Percentiles rank a stretch among this genome's conserved stretches.
These are phyloP conservation scores for Guillardia theta DNA, from an alignment of 78 protist species.

Conservation along the genomic window DNA sequence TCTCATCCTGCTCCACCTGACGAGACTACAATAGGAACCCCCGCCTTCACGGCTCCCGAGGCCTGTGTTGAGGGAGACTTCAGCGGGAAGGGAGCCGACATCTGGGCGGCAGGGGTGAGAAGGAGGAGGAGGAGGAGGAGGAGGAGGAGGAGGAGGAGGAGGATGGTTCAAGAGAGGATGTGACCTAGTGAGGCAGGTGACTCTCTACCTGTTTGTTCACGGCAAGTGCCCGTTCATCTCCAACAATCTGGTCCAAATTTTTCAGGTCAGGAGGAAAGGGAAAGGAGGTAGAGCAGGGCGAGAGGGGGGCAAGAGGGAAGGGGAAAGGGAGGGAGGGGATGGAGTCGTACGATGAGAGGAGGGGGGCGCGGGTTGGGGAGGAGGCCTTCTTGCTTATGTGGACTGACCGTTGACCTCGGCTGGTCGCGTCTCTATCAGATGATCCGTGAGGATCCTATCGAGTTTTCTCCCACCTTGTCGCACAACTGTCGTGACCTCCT, in stretches of 20 bases:
- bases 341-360: not conserved
- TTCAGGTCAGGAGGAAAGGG: not conserved
- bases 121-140: not conserved
- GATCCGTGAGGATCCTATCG: conserved; percentile 1
- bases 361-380: not conserved
- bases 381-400: not conserved
- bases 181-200: not conserved
- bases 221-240: conserved; percentile 21
- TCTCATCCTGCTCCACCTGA: too few species aligned
- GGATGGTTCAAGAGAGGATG: not conserved
- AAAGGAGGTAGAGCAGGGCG: not conserved
- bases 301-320: not conserved
- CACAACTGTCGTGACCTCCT: not conserved
- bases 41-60: conserved; percentile 40
- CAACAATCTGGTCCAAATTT: not conserved
- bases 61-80: conserved; percentile 33
- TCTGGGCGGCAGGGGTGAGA: not conserved
- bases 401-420: too few species aligned
- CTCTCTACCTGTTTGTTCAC: not conserved
- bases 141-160: not conserved
- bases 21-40: too few species aligned
- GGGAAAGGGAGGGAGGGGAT: not conserved
- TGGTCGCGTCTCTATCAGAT: not conserved
- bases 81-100: not conserved
- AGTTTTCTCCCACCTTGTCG: not conserved